Evolutionary conservation across 306 rosid genomes (phyloP).

Genomic region (Sechiopsis laciniata): DNA sequence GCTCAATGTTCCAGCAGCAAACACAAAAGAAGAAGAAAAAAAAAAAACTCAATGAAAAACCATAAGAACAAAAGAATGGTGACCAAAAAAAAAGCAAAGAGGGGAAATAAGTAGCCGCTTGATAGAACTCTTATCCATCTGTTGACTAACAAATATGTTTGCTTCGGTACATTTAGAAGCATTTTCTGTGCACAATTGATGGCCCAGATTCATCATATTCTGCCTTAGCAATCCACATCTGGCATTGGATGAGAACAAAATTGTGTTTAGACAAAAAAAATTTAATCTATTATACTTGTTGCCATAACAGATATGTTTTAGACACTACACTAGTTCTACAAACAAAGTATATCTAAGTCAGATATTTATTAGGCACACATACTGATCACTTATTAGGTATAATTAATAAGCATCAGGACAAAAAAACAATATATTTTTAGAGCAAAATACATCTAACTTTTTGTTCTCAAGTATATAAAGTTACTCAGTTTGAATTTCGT

Average conservation of each 20-base stretch:
- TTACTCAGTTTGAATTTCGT: not conserved
- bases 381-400: too few relatives aligned
- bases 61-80: constrained; percentile 39
- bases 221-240: constrained; percentile 99
- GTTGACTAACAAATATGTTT: constrained; percentile 36
- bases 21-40: constrained; percentile 19
- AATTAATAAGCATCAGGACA: too few relatives aligned
- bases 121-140: constrained; percentile 33
- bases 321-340: not conserved
- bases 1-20: constrained; percentile 47
- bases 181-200: constrained; percentile 94
- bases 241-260: constrained; percentile 21
- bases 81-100: constrained; percentile 9
- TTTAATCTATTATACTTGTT: not conserved
- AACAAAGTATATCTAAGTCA: not conserved
- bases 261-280: not conserved
- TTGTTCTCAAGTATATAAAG: too few relatives aligned
- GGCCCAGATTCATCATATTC: constrained; percentile 97
- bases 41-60: constrained; percentile 32
- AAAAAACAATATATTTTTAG: too few relatives aligned
- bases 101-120: constrained; percentile 31
- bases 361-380: not conserved
- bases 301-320: not conserved
- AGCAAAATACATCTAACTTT: too few relatives aligned
- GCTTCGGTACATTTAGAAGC: constrained; percentile 57